Base-by-base conservation (phyloP, 441 rosid genomes). In the Euphorbia celastroides region DNA sequence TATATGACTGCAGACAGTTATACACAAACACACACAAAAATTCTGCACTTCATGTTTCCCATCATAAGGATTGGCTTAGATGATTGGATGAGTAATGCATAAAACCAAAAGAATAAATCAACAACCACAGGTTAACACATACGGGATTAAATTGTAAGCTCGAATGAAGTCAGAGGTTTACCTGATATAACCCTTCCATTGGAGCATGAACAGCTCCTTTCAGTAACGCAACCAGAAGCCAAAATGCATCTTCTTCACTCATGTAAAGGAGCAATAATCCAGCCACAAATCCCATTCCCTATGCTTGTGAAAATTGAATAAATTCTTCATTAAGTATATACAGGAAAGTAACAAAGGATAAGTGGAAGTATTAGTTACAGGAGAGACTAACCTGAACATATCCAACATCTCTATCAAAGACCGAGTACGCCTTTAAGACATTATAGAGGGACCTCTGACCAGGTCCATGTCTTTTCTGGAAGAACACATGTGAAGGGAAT, bases 171-270 rank as follows among this genome's bases (percentile, higher is more conserved):
- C 56, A 19, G 19, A 51, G 23, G 26, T 20, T 70, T 74, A 90
- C 98, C 92, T 85, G 90, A 76, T 89, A 93, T 72, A 93, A 77
- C 74, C 99, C 99, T 81, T 91, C 97, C 95, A 91, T 90, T 41
- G 99, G 99, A 64, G 99, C 86, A 77, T 89, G 99, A 58, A 93
- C 96, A 64, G 97, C 93, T 76, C 99, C 99, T 80, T 93, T 91
- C 66, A 93, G 84, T 71, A 93, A 83, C 41, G 99, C 97, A 75
- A 93, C 97, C 79, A 91, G 73, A 72, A 93, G 74, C 99, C 99
- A 93, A 78, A 91, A 93, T 11, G 88, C 99, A 76, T 93, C 97
- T 76, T 93, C 99, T 83, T 93, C 97, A 14, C 99, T 86, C 97
- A 93, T 93, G 77, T 89, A 88, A 64, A 93, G 97, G 80, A 93